A percentile compares a stretch with the other conserved stretches of the same genome.
phyloP scores from a whole-genome alignment of 805 yeast genomes.

The Myxozyma udenii region DNA sequence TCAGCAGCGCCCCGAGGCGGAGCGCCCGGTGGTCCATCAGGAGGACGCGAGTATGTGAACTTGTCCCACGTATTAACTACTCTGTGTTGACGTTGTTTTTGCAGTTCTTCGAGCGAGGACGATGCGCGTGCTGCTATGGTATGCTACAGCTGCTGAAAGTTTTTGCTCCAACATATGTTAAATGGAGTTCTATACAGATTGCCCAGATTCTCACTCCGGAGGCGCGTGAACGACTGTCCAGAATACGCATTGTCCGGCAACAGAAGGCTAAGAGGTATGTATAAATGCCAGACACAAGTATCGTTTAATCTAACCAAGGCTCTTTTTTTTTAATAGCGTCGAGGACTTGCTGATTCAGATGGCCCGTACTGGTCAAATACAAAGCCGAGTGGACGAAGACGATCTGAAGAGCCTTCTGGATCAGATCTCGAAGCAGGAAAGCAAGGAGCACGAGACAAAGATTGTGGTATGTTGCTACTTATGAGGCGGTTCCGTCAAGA shows the following conservation, averaged over 20 bases:
- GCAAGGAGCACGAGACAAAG: slow-evolving; percentile 54
- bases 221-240: slow-evolving; percentile 82
- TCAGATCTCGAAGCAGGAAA: slow-evolving; percentile 70
- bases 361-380: slow-evolving; percentile 72
- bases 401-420: slow-evolving; percentile 82
- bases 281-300: neutral
- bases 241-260: slow-evolving; percentile 85
- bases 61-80: neutral
- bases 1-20: slow-evolving; percentile 6
- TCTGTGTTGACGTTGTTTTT: neutral
- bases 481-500: too few species aligned
- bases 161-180: neutral
- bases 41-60: neutral
- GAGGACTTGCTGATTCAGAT: slow-evolving; percentile 73
- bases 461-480: slow-evolving; percentile 46
- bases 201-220: slow-evolving; percentile 73
- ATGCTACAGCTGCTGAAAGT: neutral
- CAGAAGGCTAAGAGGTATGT: slow-evolving; percentile 72
- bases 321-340: slow-evolving; percentile 43
- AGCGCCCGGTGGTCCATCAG: neutral
- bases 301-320: neutral
- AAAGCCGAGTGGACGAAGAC: slow-evolving; percentile 69
- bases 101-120: slow-evolving; percentile 6
- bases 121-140: slow-evolving; percentile 27
- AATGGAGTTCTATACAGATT: slow-evolving; percentile 37